Conservation (phyloP, 2,329 filamentous ascomycete genomes). For the Fulvia fulva region DNA sequence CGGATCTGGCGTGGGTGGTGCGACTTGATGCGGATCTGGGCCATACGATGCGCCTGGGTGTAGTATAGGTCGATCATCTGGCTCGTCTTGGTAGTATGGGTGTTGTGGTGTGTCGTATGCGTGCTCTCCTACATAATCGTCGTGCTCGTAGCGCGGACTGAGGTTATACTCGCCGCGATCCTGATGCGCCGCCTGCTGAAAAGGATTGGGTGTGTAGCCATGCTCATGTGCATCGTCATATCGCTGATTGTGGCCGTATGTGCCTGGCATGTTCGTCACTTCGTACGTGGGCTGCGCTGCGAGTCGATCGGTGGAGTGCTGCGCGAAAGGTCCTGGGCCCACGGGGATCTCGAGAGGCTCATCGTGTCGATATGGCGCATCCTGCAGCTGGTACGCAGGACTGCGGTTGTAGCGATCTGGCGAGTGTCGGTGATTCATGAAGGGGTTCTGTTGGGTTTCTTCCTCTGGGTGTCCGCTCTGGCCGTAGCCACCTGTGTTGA, state of each 20-base stretch:
- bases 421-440: slow-evolving; percentile 31
- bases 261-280: slow-evolving; percentile 62
- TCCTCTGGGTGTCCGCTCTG: slow-evolving; percentile 17
- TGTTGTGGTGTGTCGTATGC: slow-evolving; percentile 34
- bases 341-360: slow-evolving; percentile 66
- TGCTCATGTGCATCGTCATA: slow-evolving; percentile 51
- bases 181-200: slow-evolving; percentile 38
- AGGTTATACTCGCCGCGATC: slow-evolving; percentile 59
- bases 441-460: slow-evolving; percentile 19
- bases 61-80: slow-evolving; percentile 74
- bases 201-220: slow-evolving; percentile 43
- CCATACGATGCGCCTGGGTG: slow-evolving; percentile 58
- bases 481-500: slow-evolving; percentile 20
- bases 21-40: slow-evolving; percentile 51
- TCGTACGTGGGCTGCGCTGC: slow-evolving; percentile 81
- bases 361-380: slow-evolving; percentile 61
- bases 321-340: slow-evolving; percentile 48
- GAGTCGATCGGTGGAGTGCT: slow-evolving; percentile 65
- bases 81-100: slow-evolving; percentile 61
- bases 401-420: slow-evolving; percentile 67
- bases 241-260: slow-evolving; percentile 59
- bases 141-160: slow-evolving; percentile 67
- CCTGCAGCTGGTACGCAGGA: slow-evolving; percentile 75
- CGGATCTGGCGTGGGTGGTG: slow-evolving; percentile 40
- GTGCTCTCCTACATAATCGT: slow-evolving; percentile 75